A percentile compares a stretch with the other conserved stretches of the same genome.
These are phyloP conservation scores for Sugiyamaella smithiae DNA, from an alignment of 805 yeast species.

Conservation along the genomic window DNA sequence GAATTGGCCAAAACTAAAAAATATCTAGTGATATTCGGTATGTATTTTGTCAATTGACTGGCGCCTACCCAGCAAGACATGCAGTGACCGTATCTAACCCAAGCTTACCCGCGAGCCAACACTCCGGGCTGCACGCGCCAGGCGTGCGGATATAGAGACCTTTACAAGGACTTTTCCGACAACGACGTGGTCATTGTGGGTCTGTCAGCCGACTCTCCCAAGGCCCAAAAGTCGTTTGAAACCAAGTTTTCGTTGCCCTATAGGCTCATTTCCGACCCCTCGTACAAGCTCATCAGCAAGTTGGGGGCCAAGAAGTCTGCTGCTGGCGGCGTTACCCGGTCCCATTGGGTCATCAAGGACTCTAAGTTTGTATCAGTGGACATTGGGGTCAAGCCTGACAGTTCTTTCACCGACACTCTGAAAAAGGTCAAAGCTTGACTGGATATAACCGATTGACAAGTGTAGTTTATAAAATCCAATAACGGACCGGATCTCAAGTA, in stretches of 20 bases:
- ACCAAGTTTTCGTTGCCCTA: slow-evolving; percentile 71
- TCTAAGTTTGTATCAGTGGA: slow-evolving; percentile 61
- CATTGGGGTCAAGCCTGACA: slow-evolving; percentile 48
- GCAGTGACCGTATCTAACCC: slow-evolving; percentile 26
- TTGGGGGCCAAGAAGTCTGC: slow-evolving; percentile 79
- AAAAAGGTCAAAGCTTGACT: slow-evolving; percentile 22
- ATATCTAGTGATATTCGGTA: slow-evolving; percentile 43
- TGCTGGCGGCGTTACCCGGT: slow-evolving; percentile 64
- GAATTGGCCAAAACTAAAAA: slow-evolving; percentile 40
- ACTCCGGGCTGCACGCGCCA: slow-evolving; percentile 98
- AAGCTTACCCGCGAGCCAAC: slow-evolving; percentile 80
- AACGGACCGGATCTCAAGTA: no score
- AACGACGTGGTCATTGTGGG: slow-evolving; percentile 67
- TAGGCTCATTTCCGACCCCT: slow-evolving; percentile 73
- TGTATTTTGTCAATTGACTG: no score
- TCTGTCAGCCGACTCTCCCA: slow-evolving; percentile 75
- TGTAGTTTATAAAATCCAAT: no score
- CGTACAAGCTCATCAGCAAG: slow-evolving; percentile 59
- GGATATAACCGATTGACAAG: no score
- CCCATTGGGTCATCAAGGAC: slow-evolving; percentile 87
- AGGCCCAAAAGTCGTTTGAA: slow-evolving; percentile 73
- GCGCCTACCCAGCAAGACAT: no score
- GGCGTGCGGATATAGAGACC: slow-evolving; percentile 82
- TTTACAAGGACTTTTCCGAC: slow-evolving; percentile 50
- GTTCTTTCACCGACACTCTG: slow-evolving; percentile 32